These are phyloP conservation scores for Bretschneidera sinensis DNA, from an alignment of 345 rosid genomes.

Conservation along the genomic window DNA sequence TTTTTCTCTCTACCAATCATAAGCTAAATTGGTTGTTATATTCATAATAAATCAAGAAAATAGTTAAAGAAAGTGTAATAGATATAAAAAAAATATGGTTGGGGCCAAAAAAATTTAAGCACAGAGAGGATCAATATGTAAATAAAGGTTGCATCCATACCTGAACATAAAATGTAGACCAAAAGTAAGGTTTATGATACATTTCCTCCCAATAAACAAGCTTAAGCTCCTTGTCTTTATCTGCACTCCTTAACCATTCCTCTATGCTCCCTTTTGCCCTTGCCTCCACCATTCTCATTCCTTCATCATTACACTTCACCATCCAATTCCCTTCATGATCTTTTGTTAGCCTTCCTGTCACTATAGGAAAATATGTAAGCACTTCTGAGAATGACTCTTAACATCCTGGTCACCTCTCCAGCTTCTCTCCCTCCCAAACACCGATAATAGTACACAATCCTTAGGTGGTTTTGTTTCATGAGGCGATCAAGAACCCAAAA, in stretches of 20 bases:
- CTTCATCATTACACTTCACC: slow-evolving; percentile 70
- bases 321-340: slow-evolving; percentile 40
- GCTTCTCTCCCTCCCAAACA: slow-evolving; percentile 15
- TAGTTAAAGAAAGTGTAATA: no score
- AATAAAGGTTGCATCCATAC: slow-evolving; percentile 26
- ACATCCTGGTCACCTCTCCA: slow-evolving; percentile 38
- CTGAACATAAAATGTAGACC: slow-evolving; percentile 79
- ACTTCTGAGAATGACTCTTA: slow-evolving; percentile 47
- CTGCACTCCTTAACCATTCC: slow-evolving; percentile 50
- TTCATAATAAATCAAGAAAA: no score
- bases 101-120: no score
- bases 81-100: no score
- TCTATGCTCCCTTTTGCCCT: slow-evolving; percentile 47
- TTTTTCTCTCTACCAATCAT: no score
- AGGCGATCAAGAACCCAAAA: slow-evolving; percentile 57
- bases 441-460: slow-evolving; percentile 48
- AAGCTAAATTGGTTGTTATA: no score
- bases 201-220: slow-evolving; percentile 78
- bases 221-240: slow-evolving; percentile 49
- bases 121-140: background rate
- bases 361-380: slow-evolving; percentile 41
- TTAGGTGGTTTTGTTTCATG: slow-evolving; percentile 56
- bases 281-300: slow-evolving; percentile 65
- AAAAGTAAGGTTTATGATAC: slow-evolving; percentile 47
- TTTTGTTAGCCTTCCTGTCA: slow-evolving; percentile 50